Evolutionary conservation across 2,329 filamentous ascomycete species (phyloP), one percentile per base, ranked within the genome.

Genomic region (Penicillium sp.): DNA sequence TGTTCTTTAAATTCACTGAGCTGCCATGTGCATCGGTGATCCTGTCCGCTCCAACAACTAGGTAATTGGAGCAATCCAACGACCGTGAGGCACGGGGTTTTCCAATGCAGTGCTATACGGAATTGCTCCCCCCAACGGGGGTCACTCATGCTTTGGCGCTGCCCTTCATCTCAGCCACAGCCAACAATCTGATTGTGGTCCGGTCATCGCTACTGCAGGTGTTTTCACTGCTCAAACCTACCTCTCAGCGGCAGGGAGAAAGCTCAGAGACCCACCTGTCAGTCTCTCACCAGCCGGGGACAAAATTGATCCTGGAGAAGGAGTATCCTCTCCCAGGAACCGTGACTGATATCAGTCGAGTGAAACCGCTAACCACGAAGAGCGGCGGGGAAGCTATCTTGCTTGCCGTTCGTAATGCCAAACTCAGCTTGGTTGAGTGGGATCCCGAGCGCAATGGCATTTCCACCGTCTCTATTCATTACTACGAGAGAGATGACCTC

Each of bases 41-140:
- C 41, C 35, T 33, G 39, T 41, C 22, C 28, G 45, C 40, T 38
- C 45, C 44, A 44, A 25, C 38, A 40, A 47, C 18, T 51, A 56
- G 53, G 53, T 43, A 35, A 44, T 51, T 55, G 41, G 47, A 47
- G 20, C 24, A 49, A 40, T 55, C 28, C 33, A 41, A 45, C 24
- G 18, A 20, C 44, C 40, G 44, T 36, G 43, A 44, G 42, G 36
- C 36, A 20, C 40, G 28, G 30, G 36, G 18, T 31, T 27, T 20
- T 42, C 43, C 53, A 54, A 97, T 97, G 92, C 92, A 97, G 83
- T 95, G 90, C 80, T 97, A 97, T 77, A 92, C 90, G 68, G 94
- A 99, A 81, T 81, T 99, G 71, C 86, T 90, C 72, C 89, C 92
- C 78, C 92, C 94, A 48, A 95, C 92, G 71, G 92, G 92, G 70